Evolutionary conservation across 192 early-diverging fungal species (phyloP).

Genomic region (Podila verticillata): DNA sequence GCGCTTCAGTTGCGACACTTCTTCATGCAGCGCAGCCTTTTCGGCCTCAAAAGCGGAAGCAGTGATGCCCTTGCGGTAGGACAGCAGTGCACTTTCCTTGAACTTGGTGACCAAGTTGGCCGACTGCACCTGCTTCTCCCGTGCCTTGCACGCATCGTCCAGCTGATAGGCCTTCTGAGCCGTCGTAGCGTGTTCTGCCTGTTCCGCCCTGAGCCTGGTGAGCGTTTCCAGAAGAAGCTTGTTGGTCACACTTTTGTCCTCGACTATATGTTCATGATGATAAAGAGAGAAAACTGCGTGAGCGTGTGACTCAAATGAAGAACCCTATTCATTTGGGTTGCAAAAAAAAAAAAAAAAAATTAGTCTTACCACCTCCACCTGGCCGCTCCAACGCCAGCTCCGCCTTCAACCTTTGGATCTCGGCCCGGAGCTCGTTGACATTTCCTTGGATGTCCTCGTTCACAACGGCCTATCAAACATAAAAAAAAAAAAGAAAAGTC

Average conservation of each 20-base stretch:
- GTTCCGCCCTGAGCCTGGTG: constrained; percentile 57
- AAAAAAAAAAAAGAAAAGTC: neutral
- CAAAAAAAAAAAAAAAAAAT: no score
- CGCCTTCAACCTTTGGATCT: constrained; percentile 64
- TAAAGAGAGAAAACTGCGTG: neutral
- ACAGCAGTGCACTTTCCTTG: constrained; percentile 31
- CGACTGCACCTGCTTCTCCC: constrained; percentile 41
- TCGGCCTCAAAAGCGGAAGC: constrained; percentile 35
- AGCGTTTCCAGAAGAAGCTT: constrained; percentile 60
- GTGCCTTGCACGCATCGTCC: constrained; percentile 46
- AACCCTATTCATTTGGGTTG: neutral
- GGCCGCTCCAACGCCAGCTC: constrained; percentile 52
- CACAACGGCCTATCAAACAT: constrained; percentile 59
- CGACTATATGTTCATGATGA: constrained; percentile 12
- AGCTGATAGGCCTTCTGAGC: constrained; percentile 57
- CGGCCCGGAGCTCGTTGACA: constrained; percentile 68
- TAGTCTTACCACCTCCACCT: constrained; percentile 18
- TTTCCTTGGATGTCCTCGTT: constrained; percentile 75
- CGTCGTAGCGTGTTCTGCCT: constrained; percentile 58
- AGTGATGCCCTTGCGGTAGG: constrained; percentile 37
- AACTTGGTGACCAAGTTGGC: constrained; percentile 48
- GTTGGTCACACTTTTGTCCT: constrained; percentile 53
- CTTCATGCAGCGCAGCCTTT: constrained; percentile 35
- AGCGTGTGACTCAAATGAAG: neutral
- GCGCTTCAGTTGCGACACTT: constrained; percentile 32